These are phyloP conservation scores for Colletotrichum echinochloae DNA, from an alignment of 2,329 filamentous ascomycete species.

Conservation along the genomic window DNA sequence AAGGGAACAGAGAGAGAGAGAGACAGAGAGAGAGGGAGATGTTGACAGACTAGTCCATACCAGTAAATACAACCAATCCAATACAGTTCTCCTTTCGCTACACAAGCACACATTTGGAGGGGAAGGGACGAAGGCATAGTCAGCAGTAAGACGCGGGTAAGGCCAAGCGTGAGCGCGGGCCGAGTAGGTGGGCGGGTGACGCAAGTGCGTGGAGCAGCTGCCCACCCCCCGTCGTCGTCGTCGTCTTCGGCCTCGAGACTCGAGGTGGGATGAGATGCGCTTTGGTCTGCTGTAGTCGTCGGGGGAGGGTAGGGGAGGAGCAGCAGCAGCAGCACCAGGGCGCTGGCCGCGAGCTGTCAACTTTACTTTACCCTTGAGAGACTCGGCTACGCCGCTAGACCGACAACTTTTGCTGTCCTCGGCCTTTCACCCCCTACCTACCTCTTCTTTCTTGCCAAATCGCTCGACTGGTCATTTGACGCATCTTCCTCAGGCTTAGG, in stretches of 20 bases:
- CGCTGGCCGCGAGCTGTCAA: not conserved
- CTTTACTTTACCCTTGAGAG: conserved; percentile 9
- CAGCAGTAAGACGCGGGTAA: conserved; percentile 17
- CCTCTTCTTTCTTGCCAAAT: not conserved
- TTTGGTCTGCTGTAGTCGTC: conserved; percentile 13
- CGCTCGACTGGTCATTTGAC: conserved; percentile 15
- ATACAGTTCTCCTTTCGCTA: not conserved
- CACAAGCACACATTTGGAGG: not conserved
- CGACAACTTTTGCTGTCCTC: not conserved
- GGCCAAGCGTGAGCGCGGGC: conserved; percentile 39
- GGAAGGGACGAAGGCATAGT: not conserved
- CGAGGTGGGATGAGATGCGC: conserved; percentile 2
- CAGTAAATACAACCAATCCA: not conserved
- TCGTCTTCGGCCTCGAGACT: not conserved
- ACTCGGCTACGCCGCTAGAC: conserved; percentile 15
- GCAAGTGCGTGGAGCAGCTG: conserved; percentile 38
- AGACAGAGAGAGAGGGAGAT: not conserved
- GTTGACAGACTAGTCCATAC: too few species aligned
- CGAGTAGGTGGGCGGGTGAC: conserved; percentile 36
- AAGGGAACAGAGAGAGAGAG: too few species aligned
- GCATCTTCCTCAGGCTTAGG: not conserved
- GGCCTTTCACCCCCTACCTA: not conserved
- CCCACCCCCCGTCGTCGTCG: conserved; percentile 8
- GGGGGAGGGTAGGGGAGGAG: not conserved
- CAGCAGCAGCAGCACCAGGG: not conserved